Percentiles rank a stretch among this genome's conserved stretches.
These are phyloP conservation scores for Carex sylvatica DNA, from an alignment of 202 grass and related monocot species.

Conservation along the genomic window DNA sequence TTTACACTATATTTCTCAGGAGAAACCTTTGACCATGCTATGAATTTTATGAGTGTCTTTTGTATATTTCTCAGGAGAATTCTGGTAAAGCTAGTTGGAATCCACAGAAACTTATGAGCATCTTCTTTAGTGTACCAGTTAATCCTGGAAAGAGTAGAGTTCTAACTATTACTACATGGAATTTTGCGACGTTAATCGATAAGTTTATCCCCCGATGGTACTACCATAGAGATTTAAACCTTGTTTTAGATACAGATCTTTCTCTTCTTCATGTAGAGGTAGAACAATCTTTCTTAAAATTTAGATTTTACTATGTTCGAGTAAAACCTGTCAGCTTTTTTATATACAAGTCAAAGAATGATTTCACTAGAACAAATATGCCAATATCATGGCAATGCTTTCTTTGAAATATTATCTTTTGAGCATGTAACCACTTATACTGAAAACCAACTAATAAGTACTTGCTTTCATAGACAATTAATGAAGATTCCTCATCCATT, in stretches of 20 bases:
- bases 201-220: constrained; percentile 33
- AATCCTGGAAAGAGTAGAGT: constrained; percentile 43
- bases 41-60: neutral
- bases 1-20: neutral
- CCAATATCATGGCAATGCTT: neutral
- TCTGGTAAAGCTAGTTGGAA: constrained; percentile 13
- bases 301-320: neutral
- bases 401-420: too few species aligned
- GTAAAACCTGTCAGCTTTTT: neutral
- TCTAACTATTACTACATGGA: constrained; percentile 27
- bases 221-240: constrained; percentile 29
- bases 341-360: neutral
- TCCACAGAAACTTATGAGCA: constrained; percentile 18
- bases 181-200: constrained; percentile 9
- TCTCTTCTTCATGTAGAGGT: constrained; percentile 45
- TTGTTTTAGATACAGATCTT: constrained; percentile 42
- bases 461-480: neutral
- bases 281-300: neutral
- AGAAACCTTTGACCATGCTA: neutral
- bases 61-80: constrained; percentile 20
- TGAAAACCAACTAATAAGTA: neutral
- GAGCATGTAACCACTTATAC: too few species aligned
- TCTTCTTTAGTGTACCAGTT: constrained; percentile 42
- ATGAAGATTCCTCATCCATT: neutral
- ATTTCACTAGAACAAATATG: neutral